phyloP scores from a whole-genome alignment of 2,329 filamentous ascomycete genomes.

The Corniculantispora saksenae region DNA sequence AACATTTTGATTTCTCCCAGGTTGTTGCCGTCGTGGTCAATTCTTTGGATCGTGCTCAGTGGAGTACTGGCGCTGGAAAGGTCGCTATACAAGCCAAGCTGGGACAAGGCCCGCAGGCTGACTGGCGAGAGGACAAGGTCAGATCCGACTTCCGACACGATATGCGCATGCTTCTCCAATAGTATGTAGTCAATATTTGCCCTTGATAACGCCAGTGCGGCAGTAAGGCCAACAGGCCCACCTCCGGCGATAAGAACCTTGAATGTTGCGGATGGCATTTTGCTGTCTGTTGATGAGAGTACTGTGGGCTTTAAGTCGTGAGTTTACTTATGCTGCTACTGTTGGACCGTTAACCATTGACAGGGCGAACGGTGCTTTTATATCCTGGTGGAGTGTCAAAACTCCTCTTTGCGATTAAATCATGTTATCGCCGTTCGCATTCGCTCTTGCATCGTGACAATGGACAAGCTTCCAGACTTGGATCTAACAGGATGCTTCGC shows the following conservation, averaged over 20 bases:
- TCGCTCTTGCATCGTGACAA: not conserved
- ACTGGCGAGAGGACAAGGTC: not conserved
- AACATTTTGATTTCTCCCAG: not conserved
- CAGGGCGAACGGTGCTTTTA: not conserved
- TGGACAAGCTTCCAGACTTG: not conserved
- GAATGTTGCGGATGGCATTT: not conserved
- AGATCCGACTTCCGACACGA: not conserved
- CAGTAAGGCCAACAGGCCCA: conserved; percentile 14
- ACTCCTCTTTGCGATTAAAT: not conserved
- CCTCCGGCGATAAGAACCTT: conserved; percentile 12
- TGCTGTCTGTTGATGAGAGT: not conserved
- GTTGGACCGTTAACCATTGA: not conserved
- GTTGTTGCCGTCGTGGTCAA: not conserved
- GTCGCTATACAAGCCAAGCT: not conserved
- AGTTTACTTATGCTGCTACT: too few species aligned
- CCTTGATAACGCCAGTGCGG: conserved; percentile 1
- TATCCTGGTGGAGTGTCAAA: too few species aligned
- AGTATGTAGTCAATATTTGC: conserved; percentile 10
- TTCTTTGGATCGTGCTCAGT: not conserved
- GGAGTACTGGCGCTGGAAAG: not conserved
- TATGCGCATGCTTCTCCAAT: not conserved
- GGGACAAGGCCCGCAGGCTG: not conserved
- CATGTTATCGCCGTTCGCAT: not conserved
- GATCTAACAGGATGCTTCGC: not conserved
- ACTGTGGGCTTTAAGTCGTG: too few species aligned